These are phyloP conservation scores for Aspergillus diversus DNA, from an alignment of 495 filamentous ascomycete species.

Conservation along the genomic window DNA sequence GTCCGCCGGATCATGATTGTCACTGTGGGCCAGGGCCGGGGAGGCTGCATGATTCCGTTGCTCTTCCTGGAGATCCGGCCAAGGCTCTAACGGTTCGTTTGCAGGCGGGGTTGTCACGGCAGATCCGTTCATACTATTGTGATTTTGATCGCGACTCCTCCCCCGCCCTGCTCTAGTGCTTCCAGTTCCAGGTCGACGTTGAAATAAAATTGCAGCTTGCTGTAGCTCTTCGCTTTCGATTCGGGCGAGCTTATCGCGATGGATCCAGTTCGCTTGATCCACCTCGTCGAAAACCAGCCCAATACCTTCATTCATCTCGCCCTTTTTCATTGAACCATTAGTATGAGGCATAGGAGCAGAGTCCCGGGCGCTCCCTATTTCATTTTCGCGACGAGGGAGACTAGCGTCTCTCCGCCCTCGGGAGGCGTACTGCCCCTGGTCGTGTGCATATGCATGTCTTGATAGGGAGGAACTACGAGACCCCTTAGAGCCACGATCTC, in stretches of 20 bases:
- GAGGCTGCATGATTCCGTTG: constrained; percentile 51
- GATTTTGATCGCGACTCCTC: constrained; percentile 54
- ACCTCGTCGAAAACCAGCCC: constrained; percentile 24
- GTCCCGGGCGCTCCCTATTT: constrained; percentile 55
- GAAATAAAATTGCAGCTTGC: constrained; percentile 76
- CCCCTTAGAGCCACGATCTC: constrained; percentile 42
- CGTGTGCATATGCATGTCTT: constrained; percentile 35
- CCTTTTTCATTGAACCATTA: constrained; percentile 24
- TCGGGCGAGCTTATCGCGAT: constrained; percentile 89
- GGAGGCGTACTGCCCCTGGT: constrained; percentile 29
- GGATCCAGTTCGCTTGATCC: constrained; percentile 76
- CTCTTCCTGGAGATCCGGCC: constrained; percentile 43
- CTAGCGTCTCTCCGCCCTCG: constrained; percentile 54
- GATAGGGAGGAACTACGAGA: constrained; percentile 49
- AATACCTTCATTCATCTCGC: constrained; percentile 23
- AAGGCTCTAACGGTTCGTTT: constrained; percentile 40
- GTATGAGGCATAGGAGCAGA: constrained; percentile 20
- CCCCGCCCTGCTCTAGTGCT: constrained; percentile 58
- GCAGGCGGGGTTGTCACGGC: constrained; percentile 32
- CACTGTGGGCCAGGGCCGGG: constrained; percentile 45
- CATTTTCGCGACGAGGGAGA: constrained; percentile 53
- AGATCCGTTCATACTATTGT: constrained; percentile 36
- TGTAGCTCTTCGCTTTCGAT: constrained; percentile 94
- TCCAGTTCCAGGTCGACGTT: constrained; percentile 59
- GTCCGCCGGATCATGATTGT: constrained; percentile 35